Evolutionary conservation across 208 protist genomes (phyloP).

Genomic region (Trichomonas gallinae): DNA sequence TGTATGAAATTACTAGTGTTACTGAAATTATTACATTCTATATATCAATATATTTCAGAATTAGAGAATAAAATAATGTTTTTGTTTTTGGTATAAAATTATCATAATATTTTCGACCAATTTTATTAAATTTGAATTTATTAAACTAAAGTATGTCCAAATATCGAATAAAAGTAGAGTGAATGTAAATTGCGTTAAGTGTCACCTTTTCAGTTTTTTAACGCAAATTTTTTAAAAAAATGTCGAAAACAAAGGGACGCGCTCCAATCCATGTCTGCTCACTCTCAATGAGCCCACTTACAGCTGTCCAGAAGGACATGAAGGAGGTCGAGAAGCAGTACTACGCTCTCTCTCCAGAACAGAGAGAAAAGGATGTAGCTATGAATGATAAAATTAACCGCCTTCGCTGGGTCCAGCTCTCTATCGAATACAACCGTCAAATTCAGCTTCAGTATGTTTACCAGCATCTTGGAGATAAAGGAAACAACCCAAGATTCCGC

Average conservation of each 20-base stretch:
- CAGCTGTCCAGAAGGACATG: neutral
- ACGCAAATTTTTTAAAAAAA: neutral
- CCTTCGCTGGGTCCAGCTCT: neutral
- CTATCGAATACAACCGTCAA: neutral
- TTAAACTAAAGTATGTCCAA: too few relatives aligned
- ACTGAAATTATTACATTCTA: too few relatives aligned
- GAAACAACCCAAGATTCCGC: neutral
- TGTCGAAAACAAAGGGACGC: neutral
- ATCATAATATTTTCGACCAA: too few relatives aligned
- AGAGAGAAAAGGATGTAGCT: neutral
- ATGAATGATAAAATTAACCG: neutral
- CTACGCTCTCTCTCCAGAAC: neutral
- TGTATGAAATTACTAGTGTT: too few relatives aligned
- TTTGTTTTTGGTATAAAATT: too few relatives aligned
- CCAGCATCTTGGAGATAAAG: neutral
- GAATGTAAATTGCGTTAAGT: too few relatives aligned
- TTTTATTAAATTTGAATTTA: too few relatives aligned
- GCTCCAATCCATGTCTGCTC: neutral
- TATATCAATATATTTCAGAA: too few relatives aligned
- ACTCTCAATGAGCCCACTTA: neutral
- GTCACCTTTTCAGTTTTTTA: too few relatives aligned
- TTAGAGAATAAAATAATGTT: too few relatives aligned
- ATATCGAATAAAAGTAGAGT: too few relatives aligned
- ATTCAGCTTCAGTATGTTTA: neutral
- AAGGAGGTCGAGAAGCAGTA: neutral